Evolutionary conservation across 441 rosid species (phyloP).

Genomic region (Arabidopsis hybrid): DNA sequence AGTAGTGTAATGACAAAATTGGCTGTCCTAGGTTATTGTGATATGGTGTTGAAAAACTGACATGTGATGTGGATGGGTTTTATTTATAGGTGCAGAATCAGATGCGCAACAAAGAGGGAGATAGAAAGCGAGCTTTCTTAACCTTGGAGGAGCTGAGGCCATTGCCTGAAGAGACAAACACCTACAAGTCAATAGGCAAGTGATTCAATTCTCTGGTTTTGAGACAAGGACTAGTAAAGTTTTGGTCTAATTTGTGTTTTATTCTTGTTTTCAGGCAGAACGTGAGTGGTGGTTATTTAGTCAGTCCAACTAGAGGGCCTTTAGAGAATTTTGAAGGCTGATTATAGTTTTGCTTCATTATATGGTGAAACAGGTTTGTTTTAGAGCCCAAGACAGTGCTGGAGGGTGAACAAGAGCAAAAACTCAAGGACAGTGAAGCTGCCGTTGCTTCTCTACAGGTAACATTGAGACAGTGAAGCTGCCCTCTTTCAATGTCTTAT

Average conservation of each 20-base stretch:
- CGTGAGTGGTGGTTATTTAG: constrained; percentile 59
- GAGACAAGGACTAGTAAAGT: neutral
- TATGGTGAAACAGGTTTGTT: constrained; percentile 65
- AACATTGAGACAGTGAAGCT: neutral
- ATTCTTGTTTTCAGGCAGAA: constrained; percentile 79
- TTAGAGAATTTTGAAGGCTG: constrained; percentile 29
- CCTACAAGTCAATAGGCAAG: constrained; percentile 85
- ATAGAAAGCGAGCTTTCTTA: constrained; percentile 88
- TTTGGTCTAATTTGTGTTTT: constrained; percentile 21
- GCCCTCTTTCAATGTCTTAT: neutral
- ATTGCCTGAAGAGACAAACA: constrained; percentile 77
- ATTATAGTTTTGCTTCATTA: constrained; percentile 33
- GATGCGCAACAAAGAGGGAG: constrained; percentile 84
- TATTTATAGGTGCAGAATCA: constrained; percentile 79
- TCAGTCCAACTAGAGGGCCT: neutral
- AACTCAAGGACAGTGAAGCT: constrained; percentile 84
- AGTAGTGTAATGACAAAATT: neutral
- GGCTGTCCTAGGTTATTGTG: neutral
- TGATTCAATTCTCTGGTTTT: constrained; percentile 6
- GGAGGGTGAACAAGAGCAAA: constrained; percentile 80
- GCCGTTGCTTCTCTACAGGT: constrained; percentile 83
- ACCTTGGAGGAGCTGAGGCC: constrained; percentile 87
- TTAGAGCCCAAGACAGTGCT: constrained; percentile 76
- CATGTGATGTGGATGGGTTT: constrained; percentile 19
- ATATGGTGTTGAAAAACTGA: neutral